A percentile compares a stretch with the other conserved stretches of the same genome.
Evolutionary conservation across 345 rosid species (phyloP).

Genomic region (Eucalyptus dawsonii): DNA sequence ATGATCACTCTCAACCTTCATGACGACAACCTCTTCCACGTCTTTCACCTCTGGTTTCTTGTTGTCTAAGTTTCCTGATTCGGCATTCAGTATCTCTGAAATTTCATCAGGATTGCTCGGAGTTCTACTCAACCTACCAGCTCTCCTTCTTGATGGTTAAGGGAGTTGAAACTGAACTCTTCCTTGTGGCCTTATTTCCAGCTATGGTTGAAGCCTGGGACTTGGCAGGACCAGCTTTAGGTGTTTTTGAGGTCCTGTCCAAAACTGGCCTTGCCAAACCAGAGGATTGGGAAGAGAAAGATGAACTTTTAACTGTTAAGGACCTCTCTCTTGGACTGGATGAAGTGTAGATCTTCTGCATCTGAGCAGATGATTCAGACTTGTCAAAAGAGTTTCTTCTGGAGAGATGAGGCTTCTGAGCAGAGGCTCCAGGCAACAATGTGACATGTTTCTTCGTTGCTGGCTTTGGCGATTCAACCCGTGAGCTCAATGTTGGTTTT

Average conservation of each 20-base stretch:
- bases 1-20: background rate
- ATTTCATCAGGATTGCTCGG: background rate
- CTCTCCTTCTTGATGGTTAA: background rate
- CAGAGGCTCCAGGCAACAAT: background rate
- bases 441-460: constrained; percentile 22
- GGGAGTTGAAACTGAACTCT: background rate
- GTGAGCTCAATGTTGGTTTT: constrained; percentile 50
- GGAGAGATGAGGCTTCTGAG: constrained; percentile 11
- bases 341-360: constrained; percentile 27
- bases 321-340: constrained; percentile 9
- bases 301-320: constrained; percentile 10
- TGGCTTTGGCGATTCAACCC: constrained; percentile 16
- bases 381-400: constrained; percentile 81
- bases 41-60: constrained; percentile 2
- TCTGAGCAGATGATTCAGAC: constrained; percentile 30
- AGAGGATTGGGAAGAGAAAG: constrained; percentile 7
- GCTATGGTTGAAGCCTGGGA: constrained; percentile 1
- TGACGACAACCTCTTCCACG: background rate
- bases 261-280: background rate
- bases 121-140: background rate
- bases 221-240: constrained; percentile 1
- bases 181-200: background rate
- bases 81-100: background rate
- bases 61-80: background rate
- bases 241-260: constrained; percentile 18